These are phyloP conservation scores for Tagetes erecta DNA, from an alignment of 129 eudicot genomes.

Conservation along the genomic window DNA sequence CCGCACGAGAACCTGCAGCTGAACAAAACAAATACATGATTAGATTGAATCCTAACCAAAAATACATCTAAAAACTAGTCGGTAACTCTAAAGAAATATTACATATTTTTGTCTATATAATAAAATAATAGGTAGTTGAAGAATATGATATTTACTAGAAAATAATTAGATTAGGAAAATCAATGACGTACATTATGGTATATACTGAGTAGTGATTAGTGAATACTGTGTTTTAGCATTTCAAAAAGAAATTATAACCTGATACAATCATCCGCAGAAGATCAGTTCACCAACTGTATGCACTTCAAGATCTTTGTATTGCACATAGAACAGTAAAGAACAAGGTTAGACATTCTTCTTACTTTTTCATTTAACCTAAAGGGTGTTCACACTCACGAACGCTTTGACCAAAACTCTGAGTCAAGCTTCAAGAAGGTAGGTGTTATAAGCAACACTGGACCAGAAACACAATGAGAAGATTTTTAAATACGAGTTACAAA, in stretches of 20 bases:
- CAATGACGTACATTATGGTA: neutral
- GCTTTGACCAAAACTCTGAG: no score
- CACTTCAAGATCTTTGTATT: neutral
- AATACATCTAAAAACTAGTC: neutral
- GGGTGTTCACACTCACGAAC: neutral
- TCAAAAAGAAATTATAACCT: neutral
- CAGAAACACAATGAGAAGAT: no score
- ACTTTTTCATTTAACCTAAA: neutral
- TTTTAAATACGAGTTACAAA: no score
- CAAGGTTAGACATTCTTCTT: neutral
- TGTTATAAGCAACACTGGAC: no score
- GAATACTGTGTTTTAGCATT: neutral
- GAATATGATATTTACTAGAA: neutral
- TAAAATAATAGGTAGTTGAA: neutral
- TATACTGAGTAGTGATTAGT: neutral
- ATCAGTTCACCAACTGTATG: neutral
- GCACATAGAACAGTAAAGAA: neutral
- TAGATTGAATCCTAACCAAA: conserved; percentile 2
- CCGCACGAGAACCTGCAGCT: conserved; percentile 46
- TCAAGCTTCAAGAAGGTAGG: no score
- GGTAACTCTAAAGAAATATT: neutral
- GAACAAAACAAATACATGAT: conserved; percentile 7
- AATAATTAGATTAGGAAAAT: neutral
- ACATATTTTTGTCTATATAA: neutral
- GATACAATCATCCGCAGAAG: neutral